Evolutionary conservation across 306 rosid species (phyloP), one percentile per base, ranked within the genome.

Genomic region (Castanea crenata): DNA sequence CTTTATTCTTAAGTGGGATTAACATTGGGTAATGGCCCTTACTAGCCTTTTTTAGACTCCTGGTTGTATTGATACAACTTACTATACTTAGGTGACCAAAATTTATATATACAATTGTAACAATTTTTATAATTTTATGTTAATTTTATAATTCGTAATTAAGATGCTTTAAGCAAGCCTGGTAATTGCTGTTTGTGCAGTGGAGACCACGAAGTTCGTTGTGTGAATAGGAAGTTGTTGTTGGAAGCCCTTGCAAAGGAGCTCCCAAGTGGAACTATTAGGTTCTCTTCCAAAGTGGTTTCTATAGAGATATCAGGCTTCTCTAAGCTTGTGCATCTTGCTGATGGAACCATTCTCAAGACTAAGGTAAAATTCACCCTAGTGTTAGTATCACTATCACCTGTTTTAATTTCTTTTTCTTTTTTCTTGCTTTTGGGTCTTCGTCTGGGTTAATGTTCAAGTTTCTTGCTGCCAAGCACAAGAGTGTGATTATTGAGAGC

Each of bases 271-370:
- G 94, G 87, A 13, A 88, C 92, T 83, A 88, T 92, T 29, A 88
- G 92, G 38, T 92, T 29, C 90, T 78, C 86, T 21, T 92, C 98
- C 69, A 92, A 88, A 79, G 90, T 91, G 25, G 94, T 88, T 81
- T 84, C 90, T 29, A 83, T 94, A 55, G 89, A 94, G 62, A 87
- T 92, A 77, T 87, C 86, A 57, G 90, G 88, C 27, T 82, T 79
- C 70, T 71, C 16, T 52, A 94, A 91, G 84, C 81, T 88, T 57
- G 21, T 94, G 4, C 97, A 90, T 87, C 95, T 94, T 73, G 77
- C 80, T 38, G 94, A 92, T 80, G 93, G 91, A 68, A 83, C 87
- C 4, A 38, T 77, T 74, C 79, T 94, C 62, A 88, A 84, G 78
- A 83, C 93, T 27, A 92, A 88, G 91, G 94, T 89, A 83, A 38